A percentile compares a stretch with the other conserved stretches of the same genome.
Conservation (phyloP, 352 stramenopile species). For the Pythium guiyangense region DNA sequence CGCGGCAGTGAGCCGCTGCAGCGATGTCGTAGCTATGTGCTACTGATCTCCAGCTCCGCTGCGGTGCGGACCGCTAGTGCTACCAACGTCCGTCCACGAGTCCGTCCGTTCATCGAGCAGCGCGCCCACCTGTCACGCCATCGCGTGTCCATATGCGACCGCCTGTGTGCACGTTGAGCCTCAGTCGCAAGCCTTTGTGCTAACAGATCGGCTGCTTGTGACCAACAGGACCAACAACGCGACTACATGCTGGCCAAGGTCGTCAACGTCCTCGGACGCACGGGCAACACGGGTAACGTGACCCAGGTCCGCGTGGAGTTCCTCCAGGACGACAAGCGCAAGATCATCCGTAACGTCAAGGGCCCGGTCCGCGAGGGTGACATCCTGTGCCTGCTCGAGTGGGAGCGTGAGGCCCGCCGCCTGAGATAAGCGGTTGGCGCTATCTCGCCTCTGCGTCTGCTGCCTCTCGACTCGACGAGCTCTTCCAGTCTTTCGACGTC, state of each 20-base stretch:
- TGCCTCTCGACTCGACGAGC: neutral
- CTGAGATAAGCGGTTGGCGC: conserved; percentile 88
- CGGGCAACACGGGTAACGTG: conserved; percentile 99
- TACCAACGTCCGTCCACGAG: too few species aligned
- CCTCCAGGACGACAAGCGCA: conserved; percentile 97
- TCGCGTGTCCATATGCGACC: too few species aligned
- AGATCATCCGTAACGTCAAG: conserved; percentile 99
- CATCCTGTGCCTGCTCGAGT: conserved; percentile 99
- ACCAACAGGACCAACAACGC: conserved; percentile 59
- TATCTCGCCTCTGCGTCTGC: neutral
- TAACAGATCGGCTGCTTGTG: conserved; percentile 7
- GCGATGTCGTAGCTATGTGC: too few species aligned
- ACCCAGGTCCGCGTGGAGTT: conserved; percentile 99
- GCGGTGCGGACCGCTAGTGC: too few species aligned
- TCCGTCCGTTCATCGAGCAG: too few species aligned
- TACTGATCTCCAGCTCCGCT: too few species aligned
- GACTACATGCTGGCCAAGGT: conserved; percentile 98
- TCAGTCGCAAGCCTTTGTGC: neutral
- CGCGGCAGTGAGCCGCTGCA: too few species aligned
- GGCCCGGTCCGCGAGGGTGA: conserved; percentile 97
- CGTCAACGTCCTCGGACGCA: conserved; percentile 98
- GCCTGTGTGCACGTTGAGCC: too few species aligned
- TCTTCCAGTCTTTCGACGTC: neutral
- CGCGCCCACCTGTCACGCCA: too few species aligned
- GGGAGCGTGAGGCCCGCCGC: conserved; percentile 98